Base-by-base conservation (phyloP, 164 flowering plant species). In the Vitis rupestris region DNA sequence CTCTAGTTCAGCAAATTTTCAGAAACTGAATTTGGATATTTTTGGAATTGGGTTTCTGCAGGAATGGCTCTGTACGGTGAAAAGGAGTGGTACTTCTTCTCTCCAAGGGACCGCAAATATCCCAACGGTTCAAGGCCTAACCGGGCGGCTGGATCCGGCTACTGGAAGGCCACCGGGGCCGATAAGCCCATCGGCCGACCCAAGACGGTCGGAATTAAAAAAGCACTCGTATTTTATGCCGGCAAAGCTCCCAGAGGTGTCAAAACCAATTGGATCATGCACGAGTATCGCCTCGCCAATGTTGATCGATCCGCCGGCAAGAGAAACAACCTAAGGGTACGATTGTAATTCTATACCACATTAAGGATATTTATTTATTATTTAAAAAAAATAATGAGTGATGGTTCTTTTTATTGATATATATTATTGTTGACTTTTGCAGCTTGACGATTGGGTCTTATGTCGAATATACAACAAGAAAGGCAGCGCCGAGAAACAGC, bases 381-480 rank as follows among this genome's bases (percentile, higher is more conserved):
- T 1, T 29, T 37, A 15, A 47, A 16, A 56, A 16, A 16, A 6
- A 7, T 5, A 52, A 52, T 0, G 27, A 31, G 5, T 31, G 44
- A 31, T 31, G 7, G 44, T 31, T 31, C 44, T 6, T 31, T 31
- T 6, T 31, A 10, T 12, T 15, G 27, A 31, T 31, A 31, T 31
- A 31, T 11, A 0, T 58, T 49, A 50, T n/a, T 49, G 58, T 48
- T 27, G 1, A 27, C 15, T 30, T 56, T 81, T 77, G n/a, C 91
- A 90, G 97, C 82, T 91, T n/a, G 97, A 91, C 37, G 97, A 90
- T 69, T 91, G 97, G 97, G 97, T 91, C 13, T 56, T 91, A 56
- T 91, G 97, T 51, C 87, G 94, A 19, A 82, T 91, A 31, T 91
- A 91, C 87, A 91, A 89, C 87, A 91, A 91, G 75, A 91, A 86